A percentile compares a stretch with the other conserved stretches of the same genome.
These are phyloP conservation scores for Coniosporium apollinis DNA, from an alignment of 495 filamentous ascomycete genomes.

Conservation along the genomic window DNA sequence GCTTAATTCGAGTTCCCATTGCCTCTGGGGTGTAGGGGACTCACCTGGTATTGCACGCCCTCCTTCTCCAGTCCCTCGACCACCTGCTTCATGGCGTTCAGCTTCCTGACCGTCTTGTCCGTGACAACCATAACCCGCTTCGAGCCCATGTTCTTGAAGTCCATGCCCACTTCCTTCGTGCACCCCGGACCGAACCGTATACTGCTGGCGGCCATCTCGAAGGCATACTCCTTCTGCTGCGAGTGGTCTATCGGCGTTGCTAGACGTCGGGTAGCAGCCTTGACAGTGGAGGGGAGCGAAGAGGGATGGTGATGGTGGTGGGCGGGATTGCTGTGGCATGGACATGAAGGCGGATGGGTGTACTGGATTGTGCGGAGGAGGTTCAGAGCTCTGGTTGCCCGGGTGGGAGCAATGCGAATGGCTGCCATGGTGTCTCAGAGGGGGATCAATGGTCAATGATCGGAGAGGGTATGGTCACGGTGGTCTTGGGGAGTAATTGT, in stretches of 20 bases:
- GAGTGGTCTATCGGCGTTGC: conserved; percentile 57
- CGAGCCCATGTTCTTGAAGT: conserved; percentile 77
- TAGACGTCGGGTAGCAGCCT: conserved; percentile 40
- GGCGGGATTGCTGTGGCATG: conserved; percentile 76
- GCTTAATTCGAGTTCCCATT: too few species aligned
- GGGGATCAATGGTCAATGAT: too few species aligned
- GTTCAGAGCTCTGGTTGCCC: conserved; percentile 59
- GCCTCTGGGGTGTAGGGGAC: too few species aligned
- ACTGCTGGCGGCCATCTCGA: conserved; percentile 89
- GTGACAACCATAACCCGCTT: conserved; percentile 84
- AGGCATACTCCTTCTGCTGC: conserved; percentile 86
- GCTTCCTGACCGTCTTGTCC: conserved; percentile 56
- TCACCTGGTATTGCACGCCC: conserved; percentile 61
- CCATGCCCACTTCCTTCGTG: conserved; percentile 99
- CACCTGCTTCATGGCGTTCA: conserved; percentile 75
- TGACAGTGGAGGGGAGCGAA: conserved; percentile 24
- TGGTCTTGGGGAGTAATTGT: too few species aligned
- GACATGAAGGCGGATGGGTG: conserved; percentile 75
- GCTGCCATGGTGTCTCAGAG: too few species aligned
- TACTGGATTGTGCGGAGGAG: conserved; percentile 81
- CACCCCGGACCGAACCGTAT: conserved; percentile 87
- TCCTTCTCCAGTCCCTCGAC: conserved; percentile 58
- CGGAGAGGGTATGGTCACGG: too few species aligned
- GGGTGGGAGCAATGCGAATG: conserved; percentile 31
- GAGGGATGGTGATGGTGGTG: conserved; percentile 44